Evolutionary conservation across 768 basidiomycete species (phyloP).

Genomic region (Coprinopsis cinerea): DNA sequence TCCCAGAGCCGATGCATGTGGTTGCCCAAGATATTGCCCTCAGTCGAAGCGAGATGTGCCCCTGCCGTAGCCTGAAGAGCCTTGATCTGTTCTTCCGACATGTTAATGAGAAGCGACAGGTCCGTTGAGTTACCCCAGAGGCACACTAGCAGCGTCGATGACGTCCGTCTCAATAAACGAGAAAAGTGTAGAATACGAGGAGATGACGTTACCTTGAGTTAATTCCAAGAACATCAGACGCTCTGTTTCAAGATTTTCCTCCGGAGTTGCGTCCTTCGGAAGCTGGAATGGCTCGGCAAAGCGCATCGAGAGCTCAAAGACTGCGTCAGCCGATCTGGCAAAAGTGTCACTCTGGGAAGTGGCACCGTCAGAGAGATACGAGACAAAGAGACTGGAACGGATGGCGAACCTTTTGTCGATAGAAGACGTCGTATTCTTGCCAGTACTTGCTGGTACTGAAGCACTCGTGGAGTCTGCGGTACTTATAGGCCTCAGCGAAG

Average conservation of each 20-base stretch:
- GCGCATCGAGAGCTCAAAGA: conserved; percentile 89
- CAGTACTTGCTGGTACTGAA: conserved; percentile 90
- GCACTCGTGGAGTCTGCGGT: conserved; percentile 86
- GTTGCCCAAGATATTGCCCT: conserved; percentile 95
- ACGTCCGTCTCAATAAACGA: conserved; percentile 2
- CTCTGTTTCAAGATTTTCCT: conserved; percentile 66
- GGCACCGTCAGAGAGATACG: conserved; percentile 10
- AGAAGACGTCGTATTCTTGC: conserved; percentile 91
- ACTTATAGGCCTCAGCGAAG: conserved; percentile 96
- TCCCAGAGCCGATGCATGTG: conserved; percentile 70
- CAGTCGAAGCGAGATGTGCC: conserved; percentile 90
- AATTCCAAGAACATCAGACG: conserved; percentile 87
- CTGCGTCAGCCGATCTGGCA: conserved; percentile 85
- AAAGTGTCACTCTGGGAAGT: conserved; percentile 83
- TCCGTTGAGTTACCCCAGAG: conserved; percentile 98
- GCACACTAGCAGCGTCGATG: conserved; percentile 53
- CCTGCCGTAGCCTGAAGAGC: conserved; percentile 94
- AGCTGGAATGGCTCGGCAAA: conserved; percentile 82
- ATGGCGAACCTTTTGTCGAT: conserved; percentile 73
- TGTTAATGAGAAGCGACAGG: conserved; percentile 90
- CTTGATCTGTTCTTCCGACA: conserved; percentile 97
- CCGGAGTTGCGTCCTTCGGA: conserved; percentile 42
- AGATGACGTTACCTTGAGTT: conserved; percentile 70
- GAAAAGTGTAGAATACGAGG: no score
- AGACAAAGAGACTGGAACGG: background rate